These are phyloP conservation scores for Colletotrichum eleusines DNA, from an alignment of 2,329 filamentous ascomycete species.

Conservation along the genomic window DNA sequence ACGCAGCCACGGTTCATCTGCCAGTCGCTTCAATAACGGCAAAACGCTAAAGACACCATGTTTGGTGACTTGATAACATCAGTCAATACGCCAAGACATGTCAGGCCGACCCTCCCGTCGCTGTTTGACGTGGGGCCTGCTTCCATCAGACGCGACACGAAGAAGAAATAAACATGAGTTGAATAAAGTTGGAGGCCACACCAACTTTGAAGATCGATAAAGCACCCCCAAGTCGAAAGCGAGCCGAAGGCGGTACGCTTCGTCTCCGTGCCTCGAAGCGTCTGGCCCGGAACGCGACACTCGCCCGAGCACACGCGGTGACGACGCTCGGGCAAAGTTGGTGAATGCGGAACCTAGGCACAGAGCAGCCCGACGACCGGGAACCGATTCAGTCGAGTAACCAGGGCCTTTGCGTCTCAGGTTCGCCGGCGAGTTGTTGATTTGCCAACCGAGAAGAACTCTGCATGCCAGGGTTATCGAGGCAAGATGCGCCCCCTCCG, in stretches of 20 bases:
- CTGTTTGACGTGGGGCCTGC: neutral
- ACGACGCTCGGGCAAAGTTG: neutral
- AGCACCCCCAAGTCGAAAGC: neutral
- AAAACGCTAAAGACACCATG: neutral
- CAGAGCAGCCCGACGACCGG: neutral
- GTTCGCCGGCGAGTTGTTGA: neutral
- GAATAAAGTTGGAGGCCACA: neutral
- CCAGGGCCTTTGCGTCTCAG: neutral
- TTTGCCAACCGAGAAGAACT: neutral
- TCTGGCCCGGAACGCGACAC: neutral
- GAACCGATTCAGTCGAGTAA: neutral
- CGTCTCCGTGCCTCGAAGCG: too few species aligned
- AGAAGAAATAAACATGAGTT: neutral
- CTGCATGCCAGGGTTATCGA: neutral
- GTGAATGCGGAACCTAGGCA: neutral
- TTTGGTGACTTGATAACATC: neutral
- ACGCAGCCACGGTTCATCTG: neutral
- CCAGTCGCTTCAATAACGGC: neutral
- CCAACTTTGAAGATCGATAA: neutral
- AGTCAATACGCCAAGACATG: constrained; percentile 14
- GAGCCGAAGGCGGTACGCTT: neutral
- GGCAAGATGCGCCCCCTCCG: neutral
- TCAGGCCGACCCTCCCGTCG: neutral
- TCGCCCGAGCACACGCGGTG: neutral
- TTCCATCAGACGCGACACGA: neutral